Evolutionary conservation across 1,139 yeast species (phyloP), one percentile per base, ranked within the genome.

Genomic region (Hanseniaspora gamundiae): DNA sequence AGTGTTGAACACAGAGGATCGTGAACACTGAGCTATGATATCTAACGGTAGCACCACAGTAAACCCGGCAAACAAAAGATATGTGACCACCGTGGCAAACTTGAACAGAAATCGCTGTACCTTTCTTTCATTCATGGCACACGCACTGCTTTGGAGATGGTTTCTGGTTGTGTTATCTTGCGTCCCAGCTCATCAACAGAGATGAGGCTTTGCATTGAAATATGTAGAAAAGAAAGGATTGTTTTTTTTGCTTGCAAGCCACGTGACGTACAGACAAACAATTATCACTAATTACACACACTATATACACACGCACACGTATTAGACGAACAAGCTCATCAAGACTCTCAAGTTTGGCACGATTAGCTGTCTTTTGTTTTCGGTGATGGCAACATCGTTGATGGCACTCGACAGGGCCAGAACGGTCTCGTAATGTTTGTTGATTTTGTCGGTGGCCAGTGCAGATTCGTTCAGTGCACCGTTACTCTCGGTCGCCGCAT

Each of bases 11-110:
- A 68, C 69, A 19, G 73, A 65, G 2, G 76, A 63, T 38, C 71
- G 66, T 1, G 72, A 59, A 2, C 88, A 78, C 60, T 80, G 88
- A 1, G 75, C 74, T 48, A 82, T 72, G 41, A 82, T 78, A 60
- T 84, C 94, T n/a, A 81, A 70, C 1, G 87, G 87, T 0, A 87
- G 72, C 7, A 80, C 83, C 2, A 80, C 67, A 10, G 79, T 65
- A 47, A 83, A 72, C 2, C 76, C 82, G 29, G 76, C 56, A 41
- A 76, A 65, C 24, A 78, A 54, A 3, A 75, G 52, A 38, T 76
- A 56, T 13, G 27, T 22, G 2, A 44, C 10, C 11, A 22, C 22
- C 7, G 40, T 33, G 7, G 35, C 20, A 13, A n/a, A 11, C 6
- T 30, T 36, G 24, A 28, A 36, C 7, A 35, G 10, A 7, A 44